Evolutionary conservation across 306 rosid genomes (phyloP).

Genomic region (Fragaria ananassa): DNA sequence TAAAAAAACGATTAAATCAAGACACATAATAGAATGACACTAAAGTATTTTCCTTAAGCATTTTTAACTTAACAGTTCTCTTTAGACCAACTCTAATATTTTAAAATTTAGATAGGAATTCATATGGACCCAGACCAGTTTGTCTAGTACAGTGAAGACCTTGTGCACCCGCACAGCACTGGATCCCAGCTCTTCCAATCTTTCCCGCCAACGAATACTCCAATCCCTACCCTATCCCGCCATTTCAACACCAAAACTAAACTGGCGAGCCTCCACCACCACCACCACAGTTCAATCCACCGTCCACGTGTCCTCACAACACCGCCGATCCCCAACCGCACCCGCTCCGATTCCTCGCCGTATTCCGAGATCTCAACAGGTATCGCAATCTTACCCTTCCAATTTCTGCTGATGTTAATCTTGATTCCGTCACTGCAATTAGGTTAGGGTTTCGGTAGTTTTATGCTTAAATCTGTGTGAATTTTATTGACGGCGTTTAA

Average conservation of each 20-base stretch:
- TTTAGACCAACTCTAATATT: too few species aligned
- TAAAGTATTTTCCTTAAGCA: too few species aligned
- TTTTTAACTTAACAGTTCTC: too few species aligned
- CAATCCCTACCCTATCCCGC: not conserved
- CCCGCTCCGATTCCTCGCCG: not conserved
- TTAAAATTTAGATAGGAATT: too few species aligned
- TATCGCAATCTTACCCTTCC: not conserved
- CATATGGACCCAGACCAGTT: too few species aligned
- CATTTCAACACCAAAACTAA: not conserved
- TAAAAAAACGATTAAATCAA: too few species aligned
- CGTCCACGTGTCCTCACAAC: not conserved
- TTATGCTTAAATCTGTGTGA: not conserved
- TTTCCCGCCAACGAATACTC: slow-evolving; percentile 4
- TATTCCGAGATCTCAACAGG: not conserved
- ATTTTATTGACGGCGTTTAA: not conserved
- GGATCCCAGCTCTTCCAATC: not conserved
- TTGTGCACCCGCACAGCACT: not conserved
- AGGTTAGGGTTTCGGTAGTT: not conserved
- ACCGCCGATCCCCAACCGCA: not conserved
- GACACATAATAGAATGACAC: too few species aligned
- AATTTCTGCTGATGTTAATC: not conserved
- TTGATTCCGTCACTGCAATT: not conserved
- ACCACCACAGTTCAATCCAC: not conserved
- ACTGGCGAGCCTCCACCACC: not conserved
- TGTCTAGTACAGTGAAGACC: not conserved